Evolutionary conservation across 495 filamentous ascomycete genomes (phyloP).

Genomic region (Penicillium tannophilum): DNA sequence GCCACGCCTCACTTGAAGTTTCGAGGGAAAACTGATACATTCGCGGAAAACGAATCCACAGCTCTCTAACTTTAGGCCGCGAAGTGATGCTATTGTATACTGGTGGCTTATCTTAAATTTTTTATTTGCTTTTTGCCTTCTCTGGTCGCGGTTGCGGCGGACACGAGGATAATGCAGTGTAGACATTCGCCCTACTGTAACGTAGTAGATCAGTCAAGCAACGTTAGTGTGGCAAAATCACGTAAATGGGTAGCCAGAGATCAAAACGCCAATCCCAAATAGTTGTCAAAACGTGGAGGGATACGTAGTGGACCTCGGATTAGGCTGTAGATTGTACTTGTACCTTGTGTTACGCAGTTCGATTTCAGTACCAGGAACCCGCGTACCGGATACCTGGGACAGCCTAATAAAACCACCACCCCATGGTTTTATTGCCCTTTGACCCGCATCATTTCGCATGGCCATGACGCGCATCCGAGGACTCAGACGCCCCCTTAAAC

Average conservation of each 20-base stretch:
- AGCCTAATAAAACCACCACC: not conserved
- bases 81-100: not conserved
- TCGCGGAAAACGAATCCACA: not conserved
- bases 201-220: not conserved
- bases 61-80: not conserved
- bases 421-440: conserved; percentile 5
- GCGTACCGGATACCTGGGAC: conserved; percentile 26
- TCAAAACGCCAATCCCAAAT: not conserved
- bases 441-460: conserved; percentile 15
- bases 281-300: not conserved
- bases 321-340: not conserved
- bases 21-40: not conserved
- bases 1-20: conserved; percentile 1
- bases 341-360: conserved; percentile 7
- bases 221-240: conserved; percentile 1
- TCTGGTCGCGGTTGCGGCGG: conserved; percentile 29
- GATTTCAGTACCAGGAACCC: conserved; percentile 15
- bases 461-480: conserved; percentile 19
- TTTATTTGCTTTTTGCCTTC: conserved; percentile 6
- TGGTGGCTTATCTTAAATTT: not conserved
- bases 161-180: conserved; percentile 26
- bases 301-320: not conserved
- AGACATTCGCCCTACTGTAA: not conserved
- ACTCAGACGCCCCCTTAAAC: conserved; percentile 1
- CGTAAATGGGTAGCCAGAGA: not conserved